Base-by-base conservation (phyloP, 768 basidiomycete genomes). In the Boletellus emodensis region DNA sequence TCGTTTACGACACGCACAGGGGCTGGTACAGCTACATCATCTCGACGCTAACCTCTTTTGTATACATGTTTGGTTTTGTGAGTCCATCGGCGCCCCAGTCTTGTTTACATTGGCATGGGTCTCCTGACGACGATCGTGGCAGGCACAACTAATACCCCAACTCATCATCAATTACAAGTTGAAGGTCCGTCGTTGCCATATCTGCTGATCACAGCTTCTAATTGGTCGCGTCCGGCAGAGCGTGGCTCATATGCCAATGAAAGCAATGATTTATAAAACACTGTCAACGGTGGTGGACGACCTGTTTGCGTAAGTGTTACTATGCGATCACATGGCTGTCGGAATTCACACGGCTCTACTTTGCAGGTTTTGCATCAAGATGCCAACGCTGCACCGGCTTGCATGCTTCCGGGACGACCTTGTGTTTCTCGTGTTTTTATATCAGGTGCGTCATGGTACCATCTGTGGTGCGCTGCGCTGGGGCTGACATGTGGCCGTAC, bases 221-320 rank as follows among this genome's bases (percentile, higher is more conserved):
- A 58, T 56, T 41, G 24, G 40, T 18, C 26, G 17, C 48, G 32
- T 36, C 40, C 13, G 47, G 24, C 72, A 94, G 87, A 92, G 87
- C 66, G 94, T 96, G 33, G 88, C 95, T 40, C 95, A 98, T 66
- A 93, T 98, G 87, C 94, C 94, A 17, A 94, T 96, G 87, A 96
- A 94, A 68, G 89, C 94, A 4, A 93, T 98, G 90, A 85, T 94
- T 58, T 95, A 93, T 77, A 96, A 95, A 73, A 84, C 89, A 2
- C 75, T 95, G 51, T 87, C 90, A 40, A 90, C 86, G 1, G 87
- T 90, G 42, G 88, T 94, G 40, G 94, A 95, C 71, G 93, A 97
- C 68, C 81, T 95, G 59, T 91, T 92, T 66, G 85, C 87, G 88
- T 92, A 75, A 60, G 86, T 24, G 49, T 62, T 52, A 44, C 62